Percentiles rank a stretch among this genome's conserved stretches.
Evolutionary conservation across 1,284 basidiomycete species (phyloP).

Genomic region (Fomitopsis pinicola): DNA sequence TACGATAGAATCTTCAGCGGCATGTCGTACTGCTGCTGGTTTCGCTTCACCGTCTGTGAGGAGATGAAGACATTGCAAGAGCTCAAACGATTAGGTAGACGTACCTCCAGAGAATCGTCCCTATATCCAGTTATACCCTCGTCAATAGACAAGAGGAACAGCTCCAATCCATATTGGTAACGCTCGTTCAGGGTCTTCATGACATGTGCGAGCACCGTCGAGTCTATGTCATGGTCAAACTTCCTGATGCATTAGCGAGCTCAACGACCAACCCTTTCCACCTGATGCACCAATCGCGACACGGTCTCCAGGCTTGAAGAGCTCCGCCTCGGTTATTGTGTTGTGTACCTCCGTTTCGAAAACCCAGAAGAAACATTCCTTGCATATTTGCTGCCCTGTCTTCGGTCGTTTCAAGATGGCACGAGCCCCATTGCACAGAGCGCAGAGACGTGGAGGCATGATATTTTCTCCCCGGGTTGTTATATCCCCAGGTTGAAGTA

Average conservation of each 20-base stretch:
- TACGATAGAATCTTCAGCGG: conserved; percentile 97
- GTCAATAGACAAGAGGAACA: conserved; percentile 95
- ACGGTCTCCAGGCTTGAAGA: conserved; percentile 90
- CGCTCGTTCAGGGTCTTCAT: conserved; percentile 95
- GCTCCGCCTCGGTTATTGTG: conserved; percentile 77
- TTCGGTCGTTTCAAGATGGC: conserved; percentile 95
- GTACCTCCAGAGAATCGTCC: conserved; percentile 93
- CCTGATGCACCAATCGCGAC: conserved; percentile 98
- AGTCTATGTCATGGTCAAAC: conserved; percentile 55
- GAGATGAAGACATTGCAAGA: neutral
- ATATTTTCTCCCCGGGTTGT: conserved; percentile 1
- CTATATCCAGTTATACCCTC: conserved; percentile 98
- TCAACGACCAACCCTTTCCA: conserved; percentile 74
- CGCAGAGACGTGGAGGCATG: conserved; percentile 72
- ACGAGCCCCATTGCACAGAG: conserved; percentile 70
- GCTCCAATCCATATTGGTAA: conserved; percentile 88
- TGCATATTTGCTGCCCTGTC: conserved; percentile 96
- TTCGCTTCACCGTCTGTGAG: conserved; percentile 90
- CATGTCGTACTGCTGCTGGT: conserved; percentile 92
- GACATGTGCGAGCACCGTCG: conserved; percentile 95
- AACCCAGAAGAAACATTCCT: conserved; percentile 92
- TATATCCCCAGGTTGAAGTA: neutral
- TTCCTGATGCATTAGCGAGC: neutral
- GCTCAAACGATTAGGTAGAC: conserved; percentile 13
- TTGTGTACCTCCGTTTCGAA: conserved; percentile 99